Percentiles rank a stretch among this genome's conserved stretches.
Conservation (phyloP, 306 rosid species). For the Cucurbita maxima region DNA sequence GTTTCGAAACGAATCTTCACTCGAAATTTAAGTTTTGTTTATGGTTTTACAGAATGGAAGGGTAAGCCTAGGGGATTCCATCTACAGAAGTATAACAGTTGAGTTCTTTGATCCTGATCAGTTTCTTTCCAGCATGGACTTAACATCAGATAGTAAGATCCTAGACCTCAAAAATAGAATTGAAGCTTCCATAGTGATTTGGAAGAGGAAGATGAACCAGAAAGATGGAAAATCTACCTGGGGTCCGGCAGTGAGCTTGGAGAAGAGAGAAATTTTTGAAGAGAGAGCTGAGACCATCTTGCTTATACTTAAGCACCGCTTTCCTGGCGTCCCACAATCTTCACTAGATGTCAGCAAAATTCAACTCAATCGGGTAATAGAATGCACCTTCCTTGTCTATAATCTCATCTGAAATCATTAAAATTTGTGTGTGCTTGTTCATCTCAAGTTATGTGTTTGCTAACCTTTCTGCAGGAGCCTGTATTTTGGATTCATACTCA, state of each 20-base stretch:
- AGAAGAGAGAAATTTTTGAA: constrained; percentile 89
- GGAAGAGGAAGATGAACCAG: constrained; percentile 94
- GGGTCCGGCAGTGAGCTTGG: constrained; percentile 89
- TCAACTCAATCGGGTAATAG: constrained; percentile 55
- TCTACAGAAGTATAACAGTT: constrained; percentile 65
- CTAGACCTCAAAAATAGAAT: constrained; percentile 82
- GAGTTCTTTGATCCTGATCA: constrained; percentile 89
- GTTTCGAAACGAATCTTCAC: not conserved
- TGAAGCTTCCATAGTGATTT: constrained; percentile 95
- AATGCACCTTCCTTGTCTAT: not conserved
- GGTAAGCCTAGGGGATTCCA: constrained; percentile 81
- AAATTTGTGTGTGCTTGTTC: not conserved
- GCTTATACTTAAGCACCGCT: constrained; percentile 69
- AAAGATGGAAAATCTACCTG: constrained; percentile 79
- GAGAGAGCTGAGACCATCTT: constrained; percentile 96
- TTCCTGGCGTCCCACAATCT: constrained; percentile 90
- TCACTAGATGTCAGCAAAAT: constrained; percentile 91
- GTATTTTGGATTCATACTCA: not conserved
- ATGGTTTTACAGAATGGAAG: constrained; percentile 60
- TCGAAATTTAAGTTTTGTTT: not conserved
- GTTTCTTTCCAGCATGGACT: constrained; percentile 60
- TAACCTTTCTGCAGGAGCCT: not conserved
- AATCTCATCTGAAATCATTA: not conserved
- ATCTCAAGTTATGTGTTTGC: not conserved
- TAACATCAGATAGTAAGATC: constrained; percentile 84